Evolutionary conservation across 23 red algal species (phyloP).

Genomic region (Agarophyton chilense): DNA sequence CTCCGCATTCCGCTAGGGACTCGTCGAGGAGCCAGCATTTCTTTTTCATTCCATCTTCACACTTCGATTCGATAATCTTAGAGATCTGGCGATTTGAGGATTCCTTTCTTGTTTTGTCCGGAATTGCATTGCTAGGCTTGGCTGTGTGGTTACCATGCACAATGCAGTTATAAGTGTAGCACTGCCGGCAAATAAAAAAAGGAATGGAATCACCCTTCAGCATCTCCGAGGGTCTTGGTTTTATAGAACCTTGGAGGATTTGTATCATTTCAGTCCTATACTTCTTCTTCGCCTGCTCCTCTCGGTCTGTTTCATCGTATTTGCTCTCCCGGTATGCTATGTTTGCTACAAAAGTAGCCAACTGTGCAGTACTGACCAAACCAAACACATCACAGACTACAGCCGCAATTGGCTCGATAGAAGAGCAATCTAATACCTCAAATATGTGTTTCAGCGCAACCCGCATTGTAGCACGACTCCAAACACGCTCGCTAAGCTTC

Average conservation of each 20-base stretch:
- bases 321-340: conserved; percentile 20
- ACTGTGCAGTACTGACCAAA: background rate
- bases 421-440: background rate
- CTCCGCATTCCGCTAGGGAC: background rate
- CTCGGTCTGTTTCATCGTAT: conserved; percentile 40
- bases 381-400: conserved; percentile 32
- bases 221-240: background rate
- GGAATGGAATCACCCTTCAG: conserved; percentile 59
- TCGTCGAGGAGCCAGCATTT: conserved; percentile 51
- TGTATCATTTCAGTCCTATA: conserved; percentile 18
- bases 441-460: conserved; percentile 31
- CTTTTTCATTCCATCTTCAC: conserved; percentile 1
- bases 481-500: conserved; percentile 15
- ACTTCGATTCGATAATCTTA: conserved; percentile 22
- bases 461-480: conserved; percentile 49
- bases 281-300: conserved; percentile 3
- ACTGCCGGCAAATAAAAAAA: conserved; percentile 72
- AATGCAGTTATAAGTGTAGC: conserved; percentile 51
- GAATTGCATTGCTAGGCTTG: conserved; percentile 15
- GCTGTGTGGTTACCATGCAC: conserved; percentile 50
- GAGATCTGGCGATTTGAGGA: background rate
- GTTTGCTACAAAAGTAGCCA: background rate
- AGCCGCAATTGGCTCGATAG: background rate
- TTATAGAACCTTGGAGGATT: background rate
- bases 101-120: conserved; percentile 54